These are phyloP conservation scores for Mycena galopus DNA, from an alignment of 768 basidiomycete species.

Conservation along the genomic window DNA sequence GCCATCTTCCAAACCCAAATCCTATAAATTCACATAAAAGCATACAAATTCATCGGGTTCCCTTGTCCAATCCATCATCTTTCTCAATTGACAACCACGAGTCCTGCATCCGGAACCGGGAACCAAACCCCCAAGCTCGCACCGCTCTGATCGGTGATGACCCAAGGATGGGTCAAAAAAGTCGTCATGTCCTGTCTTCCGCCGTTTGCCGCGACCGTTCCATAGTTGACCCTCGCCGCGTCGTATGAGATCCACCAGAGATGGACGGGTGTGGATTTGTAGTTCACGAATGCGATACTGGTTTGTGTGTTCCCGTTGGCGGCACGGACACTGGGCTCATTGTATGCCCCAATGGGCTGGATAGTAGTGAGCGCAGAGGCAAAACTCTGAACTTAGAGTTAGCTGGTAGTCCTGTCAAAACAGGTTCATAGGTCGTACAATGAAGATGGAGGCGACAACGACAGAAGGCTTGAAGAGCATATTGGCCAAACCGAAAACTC, in stretches of 20 bases:
- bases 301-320: conserved; percentile 11
- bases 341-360: conserved; percentile 16
- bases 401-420: too few species aligned
- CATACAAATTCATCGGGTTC: conserved; percentile 7
- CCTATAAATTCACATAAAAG: conserved; percentile 14
- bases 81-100: conserved; percentile 20
- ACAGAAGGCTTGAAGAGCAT: too few species aligned
- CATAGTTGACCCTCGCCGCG: conserved; percentile 5
- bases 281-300: conserved; percentile 21
- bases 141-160: conserved; percentile 20
- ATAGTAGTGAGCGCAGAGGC: too few species aligned
- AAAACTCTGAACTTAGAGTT: too few species aligned
- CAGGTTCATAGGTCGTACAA: too few species aligned
- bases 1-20: too few species aligned
- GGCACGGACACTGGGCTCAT: conserved; percentile 18
- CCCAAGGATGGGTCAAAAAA: conserved; percentile 22
- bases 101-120: conserved; percentile 12
- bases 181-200: conserved; percentile 11
- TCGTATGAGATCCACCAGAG: conserved; percentile 23
- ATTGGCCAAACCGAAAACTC: too few species aligned
- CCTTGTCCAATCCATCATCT: too few species aligned
- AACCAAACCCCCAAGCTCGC: conserved; percentile 15
- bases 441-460: too few species aligned
- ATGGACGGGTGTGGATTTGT: conserved; percentile 9
- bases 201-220: conserved; percentile 17